Base-by-base conservation (phyloP, 1,284 basidiomycete genomes). In the Xerocomus nothofagi region DNA sequence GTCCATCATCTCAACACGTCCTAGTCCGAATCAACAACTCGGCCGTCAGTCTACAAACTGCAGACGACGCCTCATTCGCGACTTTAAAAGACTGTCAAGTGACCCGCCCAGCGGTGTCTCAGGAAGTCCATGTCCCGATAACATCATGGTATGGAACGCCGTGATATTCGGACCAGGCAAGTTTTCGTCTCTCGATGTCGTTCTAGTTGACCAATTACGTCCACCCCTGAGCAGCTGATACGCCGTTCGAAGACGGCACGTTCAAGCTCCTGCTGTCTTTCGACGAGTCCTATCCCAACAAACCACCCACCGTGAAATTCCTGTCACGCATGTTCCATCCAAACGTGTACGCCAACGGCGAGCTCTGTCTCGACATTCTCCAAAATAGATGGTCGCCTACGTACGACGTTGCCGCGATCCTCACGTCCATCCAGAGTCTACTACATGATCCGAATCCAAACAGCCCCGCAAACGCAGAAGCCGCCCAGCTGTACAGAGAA, bases 111-210 rank as follows among this genome's bases (percentile, higher is more conserved):
- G 92, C 50, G 96, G 96, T 10, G 94, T 98, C 61, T 95, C 92
- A 12, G 96, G 96, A 23, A 94, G 93, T 59, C 96, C 96, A 63
- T 95, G 93, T 68, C 87, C 93, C 0, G 96, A 98, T 71, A 98
- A 98, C 69, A 96, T 99, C 70, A 96, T 98, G 92, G 79, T 98
- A 11, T 99, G 96, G 96, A 98, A 99, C 66, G 96, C 96, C 2
- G 96, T 99, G 57, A 99, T 99, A 60, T 98, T 99, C 67, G 96
- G 96, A 1, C 96, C 96, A 70, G 89, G 94, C 93, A 44, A 48
- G 54, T 50, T 39, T 21, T 17, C 10, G 6, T 27, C 9, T 12
- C 9, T 9, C 12, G 2, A 30, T 36, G 4, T 38, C 39, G 3
- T 32, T n/a, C 24, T 24, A 5, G 14, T n/a, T 60, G 20, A 56